Base-by-base conservation (phyloP, 805 yeast species). In the Candida maltosa region DNA sequence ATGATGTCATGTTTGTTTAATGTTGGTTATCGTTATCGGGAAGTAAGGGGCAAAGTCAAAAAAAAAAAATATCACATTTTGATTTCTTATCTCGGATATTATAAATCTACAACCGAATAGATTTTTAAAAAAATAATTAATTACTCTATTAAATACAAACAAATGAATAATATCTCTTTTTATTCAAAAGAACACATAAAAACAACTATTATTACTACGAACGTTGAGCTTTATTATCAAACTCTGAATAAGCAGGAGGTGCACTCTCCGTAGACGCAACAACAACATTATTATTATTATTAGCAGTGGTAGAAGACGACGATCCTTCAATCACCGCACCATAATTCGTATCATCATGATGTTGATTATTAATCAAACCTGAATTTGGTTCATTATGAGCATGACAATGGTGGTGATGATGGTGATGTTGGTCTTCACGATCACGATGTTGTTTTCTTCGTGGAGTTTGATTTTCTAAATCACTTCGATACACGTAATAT, bases 201-300 rank as follows among this genome's bases (percentile, higher is more conserved):
- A n/a, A n/a, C n/a, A n/a, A n/a, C n/a, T n/a, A n/a, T n/a, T n/a
- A n/a, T n/a, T n/a, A n/a, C n/a, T n/a, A n/a, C n/a, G n/a, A 38
- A 27, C 26, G 37, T 34, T 39, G 42, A n/a, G 22, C 20, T 34
- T 49, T 51, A 29, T 41, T 35, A 32, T 49, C 53, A 11, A 60
- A 29, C 35, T 59, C 63, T 11, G 56, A 32, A 44, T 62, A 62
- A 8, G 64, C 56, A 2, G 66, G 68, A 3, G 65, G 67, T 17
- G 64, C 65, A 9, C 49, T 48, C 12, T 34, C 22, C 7, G 34
- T 17, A n/a, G 25, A 17, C n/a, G n/a, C n/a, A n/a, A n/a, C n/a
- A n/a, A n/a, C n/a, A n/a, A n/a, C n/a, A n/a, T n/a, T n/a, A n/a
- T n/a, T n/a, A n/a, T n/a, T n/a, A n/a, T n/a, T n/a, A 11, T 22